These are phyloP conservation scores for Ascochyta rabiei DNA, from an alignment of 2,329 filamentous ascomycete genomes.

Conservation along the genomic window DNA sequence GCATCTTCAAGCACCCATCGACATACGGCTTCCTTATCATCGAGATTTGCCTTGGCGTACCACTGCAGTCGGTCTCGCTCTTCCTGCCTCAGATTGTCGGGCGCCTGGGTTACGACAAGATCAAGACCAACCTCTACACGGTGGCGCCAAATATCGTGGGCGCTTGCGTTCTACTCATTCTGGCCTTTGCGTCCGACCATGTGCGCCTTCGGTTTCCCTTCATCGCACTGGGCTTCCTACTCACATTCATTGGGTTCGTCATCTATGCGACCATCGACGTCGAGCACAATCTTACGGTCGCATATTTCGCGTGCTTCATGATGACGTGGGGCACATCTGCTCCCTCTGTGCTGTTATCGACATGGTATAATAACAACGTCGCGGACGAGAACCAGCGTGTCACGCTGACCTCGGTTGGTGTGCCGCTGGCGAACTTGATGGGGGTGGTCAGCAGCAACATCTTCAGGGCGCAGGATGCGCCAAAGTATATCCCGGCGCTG, in stretches of 20 bases:
- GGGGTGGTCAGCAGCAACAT: slow-evolving; percentile 73
- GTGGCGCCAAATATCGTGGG: slow-evolving; percentile 80
- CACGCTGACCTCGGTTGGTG: slow-evolving; percentile 72
- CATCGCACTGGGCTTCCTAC: slow-evolving; percentile 72
- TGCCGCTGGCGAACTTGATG: slow-evolving; percentile 79
- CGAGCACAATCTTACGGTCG: slow-evolving; percentile 64
- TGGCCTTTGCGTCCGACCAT: slow-evolving; percentile 74
- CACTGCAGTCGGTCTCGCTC: slow-evolving; percentile 61
- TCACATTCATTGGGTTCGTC: slow-evolving; percentile 79
- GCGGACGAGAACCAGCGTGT: slow-evolving; percentile 76
- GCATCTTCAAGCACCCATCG: slow-evolving; percentile 60
- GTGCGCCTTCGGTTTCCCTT: slow-evolving; percentile 73
- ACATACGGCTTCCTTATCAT: slow-evolving; percentile 62
- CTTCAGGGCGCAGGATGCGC: slow-evolving; percentile 67
- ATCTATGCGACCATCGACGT: slow-evolving; percentile 76
- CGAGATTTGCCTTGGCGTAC: slow-evolving; percentile 65
- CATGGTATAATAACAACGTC: slow-evolving; percentile 84
- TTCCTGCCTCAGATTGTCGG: slow-evolving; percentile 65
- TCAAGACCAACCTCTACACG: slow-evolving; percentile 79
- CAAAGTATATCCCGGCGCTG: slow-evolving; percentile 70
- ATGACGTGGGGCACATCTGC: slow-evolving; percentile 82
- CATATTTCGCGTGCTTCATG: slow-evolving; percentile 80
- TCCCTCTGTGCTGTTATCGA: slow-evolving; percentile 70
- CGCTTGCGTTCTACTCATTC: slow-evolving; percentile 71
- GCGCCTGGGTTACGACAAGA: slow-evolving; percentile 59